Percentiles rank a stretch among this genome's conserved stretches.
Conservation (phyloP, 768 basidiomycete species). For the Podaxis sp. region DNA sequence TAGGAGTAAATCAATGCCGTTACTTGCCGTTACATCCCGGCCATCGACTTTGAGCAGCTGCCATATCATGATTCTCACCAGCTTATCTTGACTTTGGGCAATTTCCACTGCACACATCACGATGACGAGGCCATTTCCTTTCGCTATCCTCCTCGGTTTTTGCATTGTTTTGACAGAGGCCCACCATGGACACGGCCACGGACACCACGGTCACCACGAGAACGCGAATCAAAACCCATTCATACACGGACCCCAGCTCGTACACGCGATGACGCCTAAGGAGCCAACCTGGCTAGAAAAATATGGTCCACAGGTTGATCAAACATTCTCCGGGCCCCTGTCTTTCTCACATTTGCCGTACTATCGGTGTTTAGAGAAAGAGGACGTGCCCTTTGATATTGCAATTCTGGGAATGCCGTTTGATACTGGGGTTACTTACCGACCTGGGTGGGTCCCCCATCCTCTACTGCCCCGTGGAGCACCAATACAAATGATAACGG, state of each 20-base stretch:
- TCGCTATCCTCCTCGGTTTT: not conserved
- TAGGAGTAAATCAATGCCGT: not conserved
- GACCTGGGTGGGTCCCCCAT: slow-evolving; percentile 40
- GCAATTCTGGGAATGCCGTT: slow-evolving; percentile 82
- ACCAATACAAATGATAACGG: not conserved
- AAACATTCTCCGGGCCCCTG: slow-evolving; percentile 75
- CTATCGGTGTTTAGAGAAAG: slow-evolving; percentile 64
- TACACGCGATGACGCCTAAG: not conserved
- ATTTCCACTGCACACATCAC: not conserved
- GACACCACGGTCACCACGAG: not conserved
- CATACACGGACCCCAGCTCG: slow-evolving; percentile 8
- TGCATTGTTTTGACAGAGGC: not conserved
- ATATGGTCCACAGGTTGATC: slow-evolving; percentile 75
- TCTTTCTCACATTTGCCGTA: slow-evolving; percentile 85
- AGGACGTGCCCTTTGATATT: slow-evolving; percentile 58
- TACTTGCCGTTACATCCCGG: not conserved
- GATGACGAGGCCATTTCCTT: not conserved
- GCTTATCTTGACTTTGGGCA: not conserved
- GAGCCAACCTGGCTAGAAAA: slow-evolving; percentile 58
- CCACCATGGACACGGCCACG: not conserved
- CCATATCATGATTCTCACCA: not conserved
- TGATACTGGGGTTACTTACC: slow-evolving; percentile 67
- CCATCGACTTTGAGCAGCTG: not conserved
- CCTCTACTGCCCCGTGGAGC: not conserved
- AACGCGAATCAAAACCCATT: slow-evolving; percentile 2